Base-by-base conservation (phyloP, 1,139 yeast genomes). In the Magnusiomyces magnusii region DNA sequence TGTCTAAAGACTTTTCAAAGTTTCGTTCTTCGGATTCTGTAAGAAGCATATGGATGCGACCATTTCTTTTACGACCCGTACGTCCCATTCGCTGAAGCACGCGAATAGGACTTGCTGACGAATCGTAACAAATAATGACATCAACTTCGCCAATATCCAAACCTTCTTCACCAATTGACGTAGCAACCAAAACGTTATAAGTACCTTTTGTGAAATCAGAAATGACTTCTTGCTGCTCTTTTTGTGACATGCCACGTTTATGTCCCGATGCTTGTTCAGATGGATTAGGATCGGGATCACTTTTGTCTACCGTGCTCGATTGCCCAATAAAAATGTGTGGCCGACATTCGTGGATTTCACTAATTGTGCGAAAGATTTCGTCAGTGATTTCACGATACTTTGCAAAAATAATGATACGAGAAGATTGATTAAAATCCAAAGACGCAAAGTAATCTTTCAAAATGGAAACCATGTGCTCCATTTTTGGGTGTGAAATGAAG, bases 101-200 rank as follows among this genome's bases (percentile, higher is more conserved):
- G 61, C 95, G 89, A 60, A 95, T 93, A 0, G 99, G 98, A 54
- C 97, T 89, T 41, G 91, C 80, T 0, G 97, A 91, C 0, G 96
- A 89, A 67, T 95, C 99, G 71, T 85, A 93, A 68, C 97, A 91
- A 3, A 93, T 80, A 65, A 95, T 93, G 66, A 93, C 71, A 71
- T 95, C 99, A 57, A 95, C 99, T 69, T 95, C 98, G 39, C 99
- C 98, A 64, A 95, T 95, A 76, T 95, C 99, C 62, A 95, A 78
- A 57, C 99, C 99, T 77, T 95, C 99, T 71, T 95, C 99, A 53
- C 98, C 99, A 69, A 95, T 93, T 0, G 97, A 91, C 0, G 99
- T 95, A 5, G 98, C 97, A 2, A 95, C 96, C 34, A 95, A 75
- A 7, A 89, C 84, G 68, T 93, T 95, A 67, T 81, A 82, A 0